Conservation (phyloP, 2,329 filamentous ascomycete genomes). For the Phyllosticta ampelicida region DNA sequence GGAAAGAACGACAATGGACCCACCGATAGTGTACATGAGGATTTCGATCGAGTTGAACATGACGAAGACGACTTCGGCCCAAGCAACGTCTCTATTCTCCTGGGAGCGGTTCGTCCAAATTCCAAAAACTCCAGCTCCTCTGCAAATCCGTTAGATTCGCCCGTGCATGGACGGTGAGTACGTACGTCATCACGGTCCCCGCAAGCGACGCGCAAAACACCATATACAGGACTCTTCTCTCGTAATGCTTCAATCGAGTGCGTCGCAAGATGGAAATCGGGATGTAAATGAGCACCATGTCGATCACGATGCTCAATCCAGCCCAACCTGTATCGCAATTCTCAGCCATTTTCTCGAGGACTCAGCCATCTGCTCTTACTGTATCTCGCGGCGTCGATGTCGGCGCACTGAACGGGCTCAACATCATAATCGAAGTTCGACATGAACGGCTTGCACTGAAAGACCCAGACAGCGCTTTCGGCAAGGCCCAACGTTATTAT, state of each 20-base stretch:
- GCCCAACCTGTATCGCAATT: conserved; percentile 1
- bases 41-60: conserved; percentile 11
- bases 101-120: conserved; percentile 6
- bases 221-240: neutral
- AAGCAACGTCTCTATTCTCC: conserved; percentile 1
- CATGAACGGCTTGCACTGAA: conserved; percentile 8
- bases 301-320: conserved; percentile 5
- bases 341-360: neutral
- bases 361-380: neutral
- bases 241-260: conserved; percentile 5
- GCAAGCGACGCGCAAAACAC: conserved; percentile 3
- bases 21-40: conserved; percentile 8
- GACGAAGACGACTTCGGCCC: conserved; percentile 6
- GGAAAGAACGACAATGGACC: conserved; percentile 6
- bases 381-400: conserved; percentile 6
- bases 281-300: conserved; percentile 5
- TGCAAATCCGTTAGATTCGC: neutral
- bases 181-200: conserved; percentile 5
- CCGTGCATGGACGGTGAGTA: neutral
- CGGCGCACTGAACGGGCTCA: neutral
- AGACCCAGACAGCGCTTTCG: conserved; percentile 4
- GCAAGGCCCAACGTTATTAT: conserved; percentile 7
- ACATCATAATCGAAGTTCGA: conserved; percentile 7
- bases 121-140: conserved; percentile 4
- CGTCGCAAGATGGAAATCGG: conserved; percentile 6